Base-by-base conservation (phyloP, 257 asterid genomes). In the Capsicum baccatum region DNA sequence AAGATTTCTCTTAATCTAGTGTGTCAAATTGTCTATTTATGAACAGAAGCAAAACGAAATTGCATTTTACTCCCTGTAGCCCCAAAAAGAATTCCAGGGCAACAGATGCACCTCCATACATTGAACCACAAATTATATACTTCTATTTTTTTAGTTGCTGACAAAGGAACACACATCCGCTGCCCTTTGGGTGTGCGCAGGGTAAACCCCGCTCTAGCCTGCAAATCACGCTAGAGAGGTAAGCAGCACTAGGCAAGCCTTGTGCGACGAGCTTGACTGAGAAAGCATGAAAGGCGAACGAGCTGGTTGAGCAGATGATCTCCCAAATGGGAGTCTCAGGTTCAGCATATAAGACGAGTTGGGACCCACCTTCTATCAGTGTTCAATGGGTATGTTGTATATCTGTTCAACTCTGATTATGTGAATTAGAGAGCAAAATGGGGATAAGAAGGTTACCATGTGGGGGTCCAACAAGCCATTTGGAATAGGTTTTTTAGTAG, bases 391-490 rank as follows among this genome's bases (percentile, higher is more conserved):
- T n/a, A n/a, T 60, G 35, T 60, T 60, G 67, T 59, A 59, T 16
- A 17, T 17, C 26, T 6, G 26, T 59, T 59, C 7, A 59, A 59
- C 17, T 6, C 11, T 0, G 64, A 59, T 59, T 5, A 17, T 62
- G 37, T 63, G 70, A 64, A 64, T 10, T 11, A 11, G 71, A 64
- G 4, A 26, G 6, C 8, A 66, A 66, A 66, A 17, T 17, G 3
- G n/a, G 33, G 26, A 68, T 37, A 68, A 68, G 62, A 64, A 17
- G 14, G 48, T 83, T 90, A 96, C 99, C 98, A 96, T 94, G 88
- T 79, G 97, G 69, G 91, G 88, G 82, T 96, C 99, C 68, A 96
- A 89, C 92, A 96, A 89, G 66, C 99, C 99, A 80, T 88, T 85
- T 17, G 44, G 90, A 35, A 67, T 11, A 57, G 98, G 97, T 86